A percentile compares a stretch with the other conserved stretches of the same genome.
Conservation (phyloP, 768 basidiomycete genomes). For the Leucocoprinus sp. region DNA sequence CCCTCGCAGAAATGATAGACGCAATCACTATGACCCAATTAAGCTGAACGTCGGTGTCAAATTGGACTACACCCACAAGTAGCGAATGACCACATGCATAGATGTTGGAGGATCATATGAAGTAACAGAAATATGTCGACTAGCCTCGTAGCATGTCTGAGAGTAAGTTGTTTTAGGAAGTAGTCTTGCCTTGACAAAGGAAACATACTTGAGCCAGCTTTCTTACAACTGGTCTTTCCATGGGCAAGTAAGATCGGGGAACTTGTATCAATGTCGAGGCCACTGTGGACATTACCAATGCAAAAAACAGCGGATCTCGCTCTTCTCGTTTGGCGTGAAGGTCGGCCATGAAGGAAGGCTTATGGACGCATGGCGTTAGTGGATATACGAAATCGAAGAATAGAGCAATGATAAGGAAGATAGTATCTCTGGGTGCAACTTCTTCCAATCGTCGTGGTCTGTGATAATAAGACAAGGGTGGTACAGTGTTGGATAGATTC, state of each 20-base stretch:
- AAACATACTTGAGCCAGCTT: conserved; percentile 57
- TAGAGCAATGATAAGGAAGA: conserved; percentile 74
- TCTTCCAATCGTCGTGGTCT: conserved; percentile 74
- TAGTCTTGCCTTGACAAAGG: conserved; percentile 3
- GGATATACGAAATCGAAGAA: conserved; percentile 95
- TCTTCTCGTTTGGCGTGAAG: conserved; percentile 74
- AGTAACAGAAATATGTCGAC: conserved; percentile 69
- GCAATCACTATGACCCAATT: conserved; percentile 46
- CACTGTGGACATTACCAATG: conserved; percentile 83
- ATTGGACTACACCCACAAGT: conserved; percentile 54
- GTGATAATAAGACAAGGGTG: conserved; percentile 66
- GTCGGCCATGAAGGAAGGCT: conserved; percentile 89
- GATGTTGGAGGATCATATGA: conserved; percentile 80
- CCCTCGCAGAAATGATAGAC: conserved; percentile 87
- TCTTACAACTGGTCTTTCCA: conserved; percentile 78
- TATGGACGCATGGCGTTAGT: conserved; percentile 85
- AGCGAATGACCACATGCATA: conserved; percentile 80
- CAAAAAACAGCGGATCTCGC: conserved; percentile 83
- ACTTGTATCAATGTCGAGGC: conserved; percentile 85
- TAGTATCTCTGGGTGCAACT: conserved; percentile 73
- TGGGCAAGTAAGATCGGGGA: conserved; percentile 80
- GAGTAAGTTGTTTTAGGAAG: conserved; percentile 6
- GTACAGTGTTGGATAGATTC: conserved; percentile 37
- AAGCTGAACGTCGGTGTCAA: conserved; percentile 10
- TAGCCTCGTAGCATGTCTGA: conserved; percentile 73